Percentiles rank a stretch among this genome's conserved stretches.
These are phyloP conservation scores for Lagenaria siceraria DNA, from an alignment of 306 rosid genomes.

Conservation along the genomic window DNA sequence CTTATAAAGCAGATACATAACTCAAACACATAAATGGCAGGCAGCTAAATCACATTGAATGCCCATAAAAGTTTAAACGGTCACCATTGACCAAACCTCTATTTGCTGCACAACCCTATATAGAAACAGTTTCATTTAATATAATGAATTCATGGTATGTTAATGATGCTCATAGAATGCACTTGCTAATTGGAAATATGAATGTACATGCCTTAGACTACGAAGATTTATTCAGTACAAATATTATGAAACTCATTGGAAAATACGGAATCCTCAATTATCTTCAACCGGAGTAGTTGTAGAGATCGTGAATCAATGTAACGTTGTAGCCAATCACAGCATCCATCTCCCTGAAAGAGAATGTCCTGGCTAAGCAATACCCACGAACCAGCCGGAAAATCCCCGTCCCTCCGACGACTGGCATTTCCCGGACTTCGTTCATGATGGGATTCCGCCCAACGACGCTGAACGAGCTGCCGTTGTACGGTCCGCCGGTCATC, in stretches of 20 bases:
- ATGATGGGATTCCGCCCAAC: neutral
- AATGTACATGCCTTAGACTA: neutral
- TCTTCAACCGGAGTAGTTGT: neutral
- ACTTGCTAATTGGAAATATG: neutral
- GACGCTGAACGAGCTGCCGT: neutral
- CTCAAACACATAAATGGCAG: neutral
- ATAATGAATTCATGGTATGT: neutral
- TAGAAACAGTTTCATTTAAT: constrained; percentile 4
- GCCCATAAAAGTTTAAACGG: constrained; percentile 4
- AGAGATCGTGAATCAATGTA: neutral
- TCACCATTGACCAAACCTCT: neutral
- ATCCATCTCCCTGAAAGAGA: neutral
- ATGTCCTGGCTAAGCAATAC: neutral
- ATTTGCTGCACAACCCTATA: neutral
- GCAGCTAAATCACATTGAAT: constrained; percentile 4
- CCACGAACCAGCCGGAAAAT: neutral
- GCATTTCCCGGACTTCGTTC: neutral
- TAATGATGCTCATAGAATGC: neutral
- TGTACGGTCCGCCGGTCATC: constrained; percentile 3
- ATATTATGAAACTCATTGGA: neutral
- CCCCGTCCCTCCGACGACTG: neutral
- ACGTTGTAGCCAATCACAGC: neutral
- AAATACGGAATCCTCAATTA: neutral
- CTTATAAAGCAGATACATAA: neutral
- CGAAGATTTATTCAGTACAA: neutral